phyloP scores from a whole-genome alignment of 2,329 filamentous ascomycete genomes.

The Neopestalotiopsis rosae region DNA sequence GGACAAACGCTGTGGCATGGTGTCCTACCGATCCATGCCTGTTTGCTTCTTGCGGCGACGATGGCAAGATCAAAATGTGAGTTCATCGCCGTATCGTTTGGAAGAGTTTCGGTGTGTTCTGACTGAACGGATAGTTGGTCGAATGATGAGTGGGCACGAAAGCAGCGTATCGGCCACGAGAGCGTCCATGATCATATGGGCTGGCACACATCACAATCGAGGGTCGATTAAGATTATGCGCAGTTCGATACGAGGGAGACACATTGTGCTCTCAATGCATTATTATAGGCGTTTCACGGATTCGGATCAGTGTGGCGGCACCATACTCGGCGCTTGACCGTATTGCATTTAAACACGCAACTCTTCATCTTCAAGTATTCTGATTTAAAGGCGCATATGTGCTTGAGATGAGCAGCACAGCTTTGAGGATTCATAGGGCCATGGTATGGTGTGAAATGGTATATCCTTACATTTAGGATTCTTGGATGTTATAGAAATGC shows the following conservation, averaged over 20 bases:
- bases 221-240: neutral
- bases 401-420: neutral
- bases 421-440: neutral
- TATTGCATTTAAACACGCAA: neutral
- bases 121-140: constrained; percentile 40
- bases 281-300: constrained; percentile 23
- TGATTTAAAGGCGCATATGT: neutral
- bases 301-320: neutral
- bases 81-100: constrained; percentile 37
- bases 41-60: constrained; percentile 92
- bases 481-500: neutral
- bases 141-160: constrained; percentile 38
- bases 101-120: constrained; percentile 16
- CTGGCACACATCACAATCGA: constrained; percentile 24
- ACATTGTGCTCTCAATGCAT: constrained; percentile 7
- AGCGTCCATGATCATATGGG: constrained; percentile 26
- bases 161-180: constrained; percentile 21
- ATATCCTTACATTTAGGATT: neutral
- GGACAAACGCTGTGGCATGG: constrained; percentile 90
- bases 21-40: constrained; percentile 82
- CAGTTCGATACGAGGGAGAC: neutral
- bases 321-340: neutral
- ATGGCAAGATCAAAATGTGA: constrained; percentile 84
- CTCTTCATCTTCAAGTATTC: neutral
- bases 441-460: neutral